Conservation (phyloP, 768 basidiomycete genomes). For the Boletus coccyginus region DNA sequence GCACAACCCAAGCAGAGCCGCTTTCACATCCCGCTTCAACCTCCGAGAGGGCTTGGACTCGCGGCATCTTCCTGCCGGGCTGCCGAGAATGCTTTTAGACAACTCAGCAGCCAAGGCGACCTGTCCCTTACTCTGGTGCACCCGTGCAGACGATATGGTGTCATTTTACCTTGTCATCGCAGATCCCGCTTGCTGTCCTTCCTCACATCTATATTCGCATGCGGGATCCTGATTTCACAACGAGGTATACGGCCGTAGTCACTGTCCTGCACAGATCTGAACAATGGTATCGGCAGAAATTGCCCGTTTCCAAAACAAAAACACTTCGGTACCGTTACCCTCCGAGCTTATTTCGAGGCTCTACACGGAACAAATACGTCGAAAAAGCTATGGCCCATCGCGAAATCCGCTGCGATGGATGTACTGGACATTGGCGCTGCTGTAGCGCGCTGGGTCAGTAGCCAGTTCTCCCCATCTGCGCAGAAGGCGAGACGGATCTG, state of each 20-base stretch:
- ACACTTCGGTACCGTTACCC: background rate
- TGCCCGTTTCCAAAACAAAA: slow-evolving; percentile 17
- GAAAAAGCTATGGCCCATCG: too few relatives aligned
- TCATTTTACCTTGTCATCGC: background rate
- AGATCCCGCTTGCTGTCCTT: background rate
- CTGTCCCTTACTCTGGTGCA: background rate
- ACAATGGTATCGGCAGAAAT: background rate
- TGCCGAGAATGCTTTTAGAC: slow-evolving; percentile 11
- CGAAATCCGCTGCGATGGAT: too few relatives aligned
- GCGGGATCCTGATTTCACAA: background rate
- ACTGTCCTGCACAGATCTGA: background rate
- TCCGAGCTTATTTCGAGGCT: background rate
- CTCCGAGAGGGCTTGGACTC: slow-evolving; percentile 9
- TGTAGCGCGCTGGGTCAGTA: too few relatives aligned
- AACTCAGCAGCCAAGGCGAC: background rate
- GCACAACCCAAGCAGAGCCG: slow-evolving; percentile 29
- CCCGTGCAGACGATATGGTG: background rate
- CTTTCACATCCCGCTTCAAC: slow-evolving; percentile 26
- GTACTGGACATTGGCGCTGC: too few relatives aligned
- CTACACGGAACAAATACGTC: background rate
- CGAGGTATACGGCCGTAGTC: background rate
- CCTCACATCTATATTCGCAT: background rate
- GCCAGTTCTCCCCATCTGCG: too few relatives aligned
- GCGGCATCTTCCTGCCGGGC: slow-evolving; percentile 22
- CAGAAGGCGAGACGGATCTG: too few relatives aligned